Conservation (phyloP, 2,329 filamentous ascomycete species). For the Fusarium stilboides region DNA sequence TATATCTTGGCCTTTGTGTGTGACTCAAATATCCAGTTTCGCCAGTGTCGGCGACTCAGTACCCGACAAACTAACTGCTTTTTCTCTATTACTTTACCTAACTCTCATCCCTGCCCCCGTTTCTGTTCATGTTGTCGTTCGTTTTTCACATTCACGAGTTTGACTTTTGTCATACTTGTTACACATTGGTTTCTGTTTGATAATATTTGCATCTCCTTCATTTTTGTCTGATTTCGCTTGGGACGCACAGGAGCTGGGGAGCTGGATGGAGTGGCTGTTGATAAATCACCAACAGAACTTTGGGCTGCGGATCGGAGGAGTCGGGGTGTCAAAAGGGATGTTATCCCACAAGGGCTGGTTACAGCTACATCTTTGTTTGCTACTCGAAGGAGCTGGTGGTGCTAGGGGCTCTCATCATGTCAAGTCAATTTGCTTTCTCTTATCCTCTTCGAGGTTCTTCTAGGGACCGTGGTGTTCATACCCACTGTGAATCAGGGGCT, state of each 20-base stretch:
- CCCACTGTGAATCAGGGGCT: background rate
- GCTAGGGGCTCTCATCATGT: slow-evolving; percentile 31
- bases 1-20: slow-evolving; percentile 58
- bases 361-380: slow-evolving; percentile 46
- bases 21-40: slow-evolving; percentile 54
- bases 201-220: slow-evolving; percentile 37
- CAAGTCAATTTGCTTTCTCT: slow-evolving; percentile 12
- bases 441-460: slow-evolving; percentile 7
- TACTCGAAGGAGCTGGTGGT: slow-evolving; percentile 39
- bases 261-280: slow-evolving; percentile 46
- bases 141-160: slow-evolving; percentile 18
- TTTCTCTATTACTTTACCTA: slow-evolving; percentile 40
- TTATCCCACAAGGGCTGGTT: slow-evolving; percentile 43
- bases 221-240: slow-evolving; percentile 42
- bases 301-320: slow-evolving; percentile 48
- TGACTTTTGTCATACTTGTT: slow-evolving; percentile 24
- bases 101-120: slow-evolving; percentile 39
- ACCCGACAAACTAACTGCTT: slow-evolving; percentile 47
- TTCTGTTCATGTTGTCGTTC: slow-evolving; percentile 35
- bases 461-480: slow-evolving; percentile 8
- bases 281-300: slow-evolving; percentile 21
- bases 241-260: slow-evolving; percentile 50
- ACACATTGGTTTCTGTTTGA: slow-evolving; percentile 32
- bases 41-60: slow-evolving; percentile 47
- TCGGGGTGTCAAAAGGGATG: slow-evolving; percentile 50